phyloP scores from a whole-genome alignment of 1,284 basidiomycete species.

The Ceratobasidium sp. region DNA sequence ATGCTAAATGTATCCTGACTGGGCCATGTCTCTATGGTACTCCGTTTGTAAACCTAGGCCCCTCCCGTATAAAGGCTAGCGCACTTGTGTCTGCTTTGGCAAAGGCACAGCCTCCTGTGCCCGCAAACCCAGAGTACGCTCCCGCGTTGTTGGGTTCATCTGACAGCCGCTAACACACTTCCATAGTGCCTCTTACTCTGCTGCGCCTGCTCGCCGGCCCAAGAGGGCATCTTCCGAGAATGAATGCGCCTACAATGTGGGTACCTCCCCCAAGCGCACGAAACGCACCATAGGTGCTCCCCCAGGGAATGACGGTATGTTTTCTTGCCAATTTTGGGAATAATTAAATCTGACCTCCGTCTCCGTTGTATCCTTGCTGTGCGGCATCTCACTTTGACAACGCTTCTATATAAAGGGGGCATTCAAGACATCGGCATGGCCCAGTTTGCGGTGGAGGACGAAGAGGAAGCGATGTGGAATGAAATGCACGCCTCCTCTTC shows the following conservation, averaged over 20 bases:
- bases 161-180: neutral
- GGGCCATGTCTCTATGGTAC: neutral
- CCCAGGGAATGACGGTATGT: conserved; percentile 12
- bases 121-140: neutral
- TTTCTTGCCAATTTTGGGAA: neutral
- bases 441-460: conserved; percentile 4
- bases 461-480: conserved; percentile 26
- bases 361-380: neutral
- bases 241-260: neutral
- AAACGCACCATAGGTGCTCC: conserved; percentile 6
- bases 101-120: neutral
- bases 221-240: conserved; percentile 26
- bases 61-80: conserved; percentile 23
- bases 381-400: neutral
- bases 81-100: conserved; percentile 3
- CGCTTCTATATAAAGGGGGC: neutral
- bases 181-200: neutral
- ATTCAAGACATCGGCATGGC: conserved; percentile 7
- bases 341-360: conserved; percentile 4
- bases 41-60: neutral
- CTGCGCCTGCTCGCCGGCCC: neutral
- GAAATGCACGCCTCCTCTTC: conserved; percentile 29
- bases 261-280: conserved; percentile 24
- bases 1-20: conserved; percentile 9
- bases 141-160: neutral